Conservation (phyloP, 768 basidiomycete genomes). For the Pleurotus eryngii region DNA sequence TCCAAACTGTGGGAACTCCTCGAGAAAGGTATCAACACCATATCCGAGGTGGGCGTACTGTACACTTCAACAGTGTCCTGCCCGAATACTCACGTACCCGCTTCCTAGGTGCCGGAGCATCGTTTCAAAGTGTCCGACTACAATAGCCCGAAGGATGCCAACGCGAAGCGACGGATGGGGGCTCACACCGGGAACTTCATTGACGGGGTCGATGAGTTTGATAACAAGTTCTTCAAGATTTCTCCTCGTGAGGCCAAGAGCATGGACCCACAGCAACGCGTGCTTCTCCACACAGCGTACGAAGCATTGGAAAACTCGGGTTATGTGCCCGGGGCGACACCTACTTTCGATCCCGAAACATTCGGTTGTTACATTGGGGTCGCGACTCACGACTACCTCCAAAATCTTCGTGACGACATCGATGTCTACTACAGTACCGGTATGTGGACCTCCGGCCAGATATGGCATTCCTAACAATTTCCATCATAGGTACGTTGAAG, state of each 20-base stretch:
- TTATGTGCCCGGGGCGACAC: conserved; percentile 58
- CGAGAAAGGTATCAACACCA: conserved; percentile 50
- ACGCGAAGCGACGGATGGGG: conserved; percentile 41
- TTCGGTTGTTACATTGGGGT: conserved; percentile 70
- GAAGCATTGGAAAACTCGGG: conserved; percentile 71
- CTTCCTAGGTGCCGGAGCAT: conserved; percentile 53
- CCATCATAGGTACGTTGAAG: conserved; percentile 52
- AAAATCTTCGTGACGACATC: conserved; percentile 58
- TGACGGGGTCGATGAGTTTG: conserved; percentile 53
- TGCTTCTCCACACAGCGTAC: conserved; percentile 64
- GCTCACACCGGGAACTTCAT: conserved; percentile 65
- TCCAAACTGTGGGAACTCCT: conserved; percentile 59
- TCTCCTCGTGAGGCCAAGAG: conserved; percentile 70
- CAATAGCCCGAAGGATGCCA: conserved; percentile 17
- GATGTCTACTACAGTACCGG: conserved; percentile 74
- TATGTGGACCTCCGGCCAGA: conserved; percentile 17
- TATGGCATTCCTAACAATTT: background rate
- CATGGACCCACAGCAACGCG: conserved; percentile 77
- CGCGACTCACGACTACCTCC: conserved; percentile 66
- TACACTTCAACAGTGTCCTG: background rate
- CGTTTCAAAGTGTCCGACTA: conserved; percentile 51
- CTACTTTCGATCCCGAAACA: conserved; percentile 45
- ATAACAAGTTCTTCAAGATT: conserved; percentile 68
- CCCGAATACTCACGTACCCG: background rate
- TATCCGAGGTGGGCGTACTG: conserved; percentile 44